Evolutionary conservation across 2,329 filamentous ascomycete genomes (phyloP).

Genomic region (Amesomyces nigricolor): DNA sequence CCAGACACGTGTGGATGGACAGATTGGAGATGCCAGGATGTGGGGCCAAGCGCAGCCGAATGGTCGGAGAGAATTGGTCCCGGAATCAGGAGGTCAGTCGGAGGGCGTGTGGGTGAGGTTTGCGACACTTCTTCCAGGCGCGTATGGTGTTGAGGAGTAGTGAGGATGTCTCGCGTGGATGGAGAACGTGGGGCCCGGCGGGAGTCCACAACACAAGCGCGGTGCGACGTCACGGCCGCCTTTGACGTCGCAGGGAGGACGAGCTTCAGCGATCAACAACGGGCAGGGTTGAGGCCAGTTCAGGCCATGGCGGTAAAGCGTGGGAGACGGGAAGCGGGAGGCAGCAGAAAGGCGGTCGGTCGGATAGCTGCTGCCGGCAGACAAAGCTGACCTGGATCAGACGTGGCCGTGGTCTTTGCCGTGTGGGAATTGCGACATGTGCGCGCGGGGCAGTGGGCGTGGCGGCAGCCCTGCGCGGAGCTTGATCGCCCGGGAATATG

Average conservation of each 20-base stretch:
- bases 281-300: not conserved
- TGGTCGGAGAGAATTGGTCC: not conserved
- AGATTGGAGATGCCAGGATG: slow-evolving; percentile 19
- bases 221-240: slow-evolving; percentile 3
- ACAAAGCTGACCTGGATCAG: not conserved
- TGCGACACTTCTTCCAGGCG: slow-evolving; percentile 9
- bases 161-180: not conserved
- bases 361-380: slow-evolving; percentile 1
- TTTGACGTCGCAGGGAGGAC: slow-evolving; percentile 4
- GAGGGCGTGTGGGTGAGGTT: slow-evolving; percentile 9
- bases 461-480: too few relatives aligned
- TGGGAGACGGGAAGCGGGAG: not conserved
- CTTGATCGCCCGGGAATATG: too few relatives aligned
- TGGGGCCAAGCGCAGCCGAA: slow-evolving; percentile 27
- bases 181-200: not conserved
- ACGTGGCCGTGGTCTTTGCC: too few relatives aligned
- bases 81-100: slow-evolving; percentile 15
- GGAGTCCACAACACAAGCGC: not conserved
- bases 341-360: not conserved
- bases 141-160: not conserved
- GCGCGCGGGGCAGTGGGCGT: not conserved
- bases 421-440: not conserved
- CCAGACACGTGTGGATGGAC: slow-evolving; percentile 5
- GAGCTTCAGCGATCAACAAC: not conserved
- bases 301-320: not conserved